These are phyloP conservation scores for Aquilaria agallochum DNA, from an alignment of 441 rosid genomes.

Conservation along the genomic window DNA sequence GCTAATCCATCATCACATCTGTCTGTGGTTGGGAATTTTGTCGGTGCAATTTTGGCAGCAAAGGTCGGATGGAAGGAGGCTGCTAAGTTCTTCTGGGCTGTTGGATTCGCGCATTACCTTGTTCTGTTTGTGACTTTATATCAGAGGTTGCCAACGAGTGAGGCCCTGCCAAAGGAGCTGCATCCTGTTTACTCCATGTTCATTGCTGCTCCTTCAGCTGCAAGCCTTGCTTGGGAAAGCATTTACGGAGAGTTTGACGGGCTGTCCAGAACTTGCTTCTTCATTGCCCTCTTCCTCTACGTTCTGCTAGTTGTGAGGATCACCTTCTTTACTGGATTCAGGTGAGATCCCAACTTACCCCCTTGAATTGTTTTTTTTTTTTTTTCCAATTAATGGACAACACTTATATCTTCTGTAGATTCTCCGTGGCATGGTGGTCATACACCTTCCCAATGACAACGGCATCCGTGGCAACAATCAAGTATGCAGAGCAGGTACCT, in stretches of 20 bases:
- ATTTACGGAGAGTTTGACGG: slow-evolving; percentile 82
- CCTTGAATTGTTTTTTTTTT: not conserved
- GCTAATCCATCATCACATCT: slow-evolving; percentile 92
- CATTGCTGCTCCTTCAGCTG: slow-evolving; percentile 95
- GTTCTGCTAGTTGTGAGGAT: slow-evolving; percentile 65
- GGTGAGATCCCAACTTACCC: slow-evolving; percentile 28
- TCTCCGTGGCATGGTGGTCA: slow-evolving; percentile 94
- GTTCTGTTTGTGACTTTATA: slow-evolving; percentile 82
- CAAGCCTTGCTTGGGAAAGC: slow-evolving; percentile 82
- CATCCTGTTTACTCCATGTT: slow-evolving; percentile 95
- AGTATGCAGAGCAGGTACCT: slow-evolving; percentile 83
- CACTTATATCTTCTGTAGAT: slow-evolving; percentile 33
- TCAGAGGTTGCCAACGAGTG: slow-evolving; percentile 83
- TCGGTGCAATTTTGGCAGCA: slow-evolving; percentile 79
- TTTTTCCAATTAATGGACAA: not conserved
- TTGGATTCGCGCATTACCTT: slow-evolving; percentile 85
- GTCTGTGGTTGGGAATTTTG: slow-evolving; percentile 86
- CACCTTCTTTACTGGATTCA: slow-evolving; percentile 89
- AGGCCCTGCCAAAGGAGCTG: slow-evolving; percentile 82
- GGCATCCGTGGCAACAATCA: slow-evolving; percentile 74
- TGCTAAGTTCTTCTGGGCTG: slow-evolving; percentile 85
- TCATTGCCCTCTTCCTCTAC: slow-evolving; percentile 81
- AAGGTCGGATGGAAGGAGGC: slow-evolving; percentile 78
- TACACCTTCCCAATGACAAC: slow-evolving; percentile 95
- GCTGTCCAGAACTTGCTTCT: slow-evolving; percentile 68